These are phyloP conservation scores for Periconia digitata DNA, from an alignment of 2,329 filamentous ascomycete species.

Conservation along the genomic window DNA sequence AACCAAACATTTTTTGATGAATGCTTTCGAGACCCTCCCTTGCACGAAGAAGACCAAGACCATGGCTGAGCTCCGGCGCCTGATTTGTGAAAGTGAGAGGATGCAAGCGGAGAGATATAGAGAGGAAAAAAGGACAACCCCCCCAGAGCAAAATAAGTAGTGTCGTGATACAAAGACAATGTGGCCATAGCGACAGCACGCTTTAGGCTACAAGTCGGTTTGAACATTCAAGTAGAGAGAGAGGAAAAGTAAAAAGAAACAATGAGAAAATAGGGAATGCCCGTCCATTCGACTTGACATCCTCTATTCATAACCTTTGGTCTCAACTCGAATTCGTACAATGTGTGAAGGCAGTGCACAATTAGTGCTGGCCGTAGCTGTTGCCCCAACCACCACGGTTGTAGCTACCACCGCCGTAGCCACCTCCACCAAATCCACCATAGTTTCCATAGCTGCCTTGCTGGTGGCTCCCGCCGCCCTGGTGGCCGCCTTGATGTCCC, in stretches of 20 bases:
- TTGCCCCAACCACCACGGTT: conserved; percentile 53
- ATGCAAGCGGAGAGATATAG: conserved; percentile 32
- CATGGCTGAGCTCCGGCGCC: conserved; percentile 3
- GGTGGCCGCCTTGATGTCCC: conserved; percentile 49
- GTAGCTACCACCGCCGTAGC: conserved; percentile 46
- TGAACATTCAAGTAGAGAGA: conserved; percentile 7
- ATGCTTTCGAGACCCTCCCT: conserved; percentile 7
- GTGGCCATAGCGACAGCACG: conserved; percentile 7
- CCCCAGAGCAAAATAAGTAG: conserved; percentile 6
- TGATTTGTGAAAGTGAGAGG: conserved; percentile 28
- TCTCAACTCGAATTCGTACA: conserved; percentile 4
- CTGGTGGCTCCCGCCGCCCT: conserved; percentile 48
- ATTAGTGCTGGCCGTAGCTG: conserved; percentile 48
- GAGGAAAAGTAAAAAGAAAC: conserved; percentile 8
- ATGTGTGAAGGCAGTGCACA: neutral
- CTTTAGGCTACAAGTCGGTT: conserved; percentile 23
- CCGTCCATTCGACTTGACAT: conserved; percentile 28
- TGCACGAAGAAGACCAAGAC: neutral
- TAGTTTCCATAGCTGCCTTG: conserved; percentile 46
- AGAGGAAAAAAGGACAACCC: conserved; percentile 21
- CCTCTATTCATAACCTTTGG: conserved; percentile 13
- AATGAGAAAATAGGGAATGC: conserved; percentile 18
- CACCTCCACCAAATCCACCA: conserved; percentile 47
- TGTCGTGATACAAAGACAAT: conserved; percentile 38
- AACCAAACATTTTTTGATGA: conserved; percentile 1